Evolutionary conservation across 139 green algal species (phyloP).

Genomic region (Chlamydomonas eustigma): DNA sequence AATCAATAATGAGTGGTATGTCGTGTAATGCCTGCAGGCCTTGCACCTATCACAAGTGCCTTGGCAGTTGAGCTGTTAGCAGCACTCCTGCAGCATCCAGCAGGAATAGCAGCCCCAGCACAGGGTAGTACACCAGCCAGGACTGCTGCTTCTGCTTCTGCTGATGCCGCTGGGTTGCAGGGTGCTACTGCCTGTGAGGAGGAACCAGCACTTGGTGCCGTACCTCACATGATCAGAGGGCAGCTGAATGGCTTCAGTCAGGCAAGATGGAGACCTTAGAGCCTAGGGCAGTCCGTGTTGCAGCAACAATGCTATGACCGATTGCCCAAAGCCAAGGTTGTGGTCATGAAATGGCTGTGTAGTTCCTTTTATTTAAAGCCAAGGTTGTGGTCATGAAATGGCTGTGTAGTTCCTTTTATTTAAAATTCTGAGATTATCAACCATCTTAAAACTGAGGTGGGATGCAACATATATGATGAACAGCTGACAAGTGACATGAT

Average conservation of each 20-base stretch:
- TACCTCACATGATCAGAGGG: constrained; percentile 72
- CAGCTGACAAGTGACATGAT: neutral
- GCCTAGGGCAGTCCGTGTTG: no score
- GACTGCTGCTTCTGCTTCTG: constrained; percentile 1
- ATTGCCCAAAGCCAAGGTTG: neutral
- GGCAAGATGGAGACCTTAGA: neutral
- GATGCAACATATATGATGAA: neutral
- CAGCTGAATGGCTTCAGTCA: constrained; percentile 32
- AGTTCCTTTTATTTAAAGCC: no score
- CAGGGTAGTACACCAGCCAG: neutral
- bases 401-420: no score
- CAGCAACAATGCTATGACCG: no score
- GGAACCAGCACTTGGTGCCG: constrained; percentile 57
- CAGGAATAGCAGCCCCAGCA: constrained; percentile 43
- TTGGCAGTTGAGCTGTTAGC: constrained; percentile 89
- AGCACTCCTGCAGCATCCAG: constrained; percentile 71
- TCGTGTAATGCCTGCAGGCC: constrained; percentile 80
- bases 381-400: no score
- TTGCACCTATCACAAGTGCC: constrained; percentile 82
- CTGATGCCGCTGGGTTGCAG: neutral
- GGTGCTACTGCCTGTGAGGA: neutral
- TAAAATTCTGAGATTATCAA: neutral
- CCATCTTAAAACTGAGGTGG: neutral
- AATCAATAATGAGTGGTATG: no score
- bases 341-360: neutral